Evolutionary conservation across 352 stramenopile species (phyloP).

Genomic region (Blastocystis sp.): DNA sequence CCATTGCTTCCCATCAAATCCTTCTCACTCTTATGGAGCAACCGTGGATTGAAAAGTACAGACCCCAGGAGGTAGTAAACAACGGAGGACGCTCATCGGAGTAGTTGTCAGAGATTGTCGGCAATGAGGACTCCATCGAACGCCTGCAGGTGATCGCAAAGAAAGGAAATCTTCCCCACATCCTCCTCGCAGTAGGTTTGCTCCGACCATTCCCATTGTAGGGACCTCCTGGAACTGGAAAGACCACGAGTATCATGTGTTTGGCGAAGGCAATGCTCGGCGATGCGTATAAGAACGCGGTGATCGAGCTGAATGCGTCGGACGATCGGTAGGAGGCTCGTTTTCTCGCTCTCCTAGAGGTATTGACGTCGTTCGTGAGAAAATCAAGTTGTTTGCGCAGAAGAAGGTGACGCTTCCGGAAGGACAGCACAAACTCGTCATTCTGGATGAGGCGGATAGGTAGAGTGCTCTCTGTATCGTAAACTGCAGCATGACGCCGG

Average conservation of each 20-base stretch:
- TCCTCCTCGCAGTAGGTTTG: conserved; percentile 78
- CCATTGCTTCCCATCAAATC: too few species aligned
- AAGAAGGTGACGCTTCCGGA: conserved; percentile 85
- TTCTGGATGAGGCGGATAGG: conserved; percentile 91
- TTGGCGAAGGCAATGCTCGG: conserved; percentile 77
- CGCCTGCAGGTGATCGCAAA: conserved; percentile 83
- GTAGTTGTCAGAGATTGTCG: conserved; percentile 82
- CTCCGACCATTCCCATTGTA: neutral
- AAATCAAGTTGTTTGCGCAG: conserved; percentile 98
- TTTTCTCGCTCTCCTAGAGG: conserved; percentile 62
- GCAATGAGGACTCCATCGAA: conserved; percentile 87
- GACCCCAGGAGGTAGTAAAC: conserved; percentile 68
- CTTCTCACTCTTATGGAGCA: conserved; percentile 52
- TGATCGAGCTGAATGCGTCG: conserved; percentile 94
- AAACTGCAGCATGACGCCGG: conserved; percentile 79
- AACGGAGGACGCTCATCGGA: neutral
- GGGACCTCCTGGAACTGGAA: conserved; percentile 78
- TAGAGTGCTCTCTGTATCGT: neutral
- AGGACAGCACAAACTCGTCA: conserved; percentile 90
- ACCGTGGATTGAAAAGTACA: conserved; percentile 97
- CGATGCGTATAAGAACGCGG: conserved; percentile 67
- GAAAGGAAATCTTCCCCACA: conserved; percentile 92
- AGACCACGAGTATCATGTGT: conserved; percentile 81
- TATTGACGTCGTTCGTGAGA: conserved; percentile 79
- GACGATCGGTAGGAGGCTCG: conserved; percentile 82